phyloP scores from a whole-genome alignment of 257 asterid genomes.

The Ehretia macrophylla region DNA sequence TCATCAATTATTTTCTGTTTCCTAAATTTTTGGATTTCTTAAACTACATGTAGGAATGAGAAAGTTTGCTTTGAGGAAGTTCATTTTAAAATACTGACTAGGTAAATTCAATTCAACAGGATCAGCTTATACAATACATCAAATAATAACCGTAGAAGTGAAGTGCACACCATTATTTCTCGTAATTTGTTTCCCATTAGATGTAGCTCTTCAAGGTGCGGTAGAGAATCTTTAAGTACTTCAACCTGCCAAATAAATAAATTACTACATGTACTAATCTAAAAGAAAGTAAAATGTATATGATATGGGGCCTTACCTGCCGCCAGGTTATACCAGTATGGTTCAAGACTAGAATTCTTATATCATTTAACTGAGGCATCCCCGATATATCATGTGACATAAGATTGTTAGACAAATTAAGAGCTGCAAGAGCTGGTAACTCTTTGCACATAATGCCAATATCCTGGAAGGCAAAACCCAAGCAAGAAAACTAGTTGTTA shows the following conservation, averaged over 20 bases:
- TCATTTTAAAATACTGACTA: too few relatives aligned
- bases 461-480: slow-evolving; percentile 45
- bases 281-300: slow-evolving; percentile 1
- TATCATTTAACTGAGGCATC: slow-evolving; percentile 48
- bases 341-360: slow-evolving; percentile 73
- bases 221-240: slow-evolving; percentile 64
- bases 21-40: too few relatives aligned
- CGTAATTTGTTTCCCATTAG: slow-evolving; percentile 69
- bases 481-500: slow-evolving; percentile 3
- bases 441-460: slow-evolving; percentile 60
- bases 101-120: not conserved
- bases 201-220: slow-evolving; percentile 79
- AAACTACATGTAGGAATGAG: too few relatives aligned
- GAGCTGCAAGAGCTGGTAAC: slow-evolving; percentile 62
- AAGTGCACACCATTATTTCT: slow-evolving; percentile 57
- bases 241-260: slow-evolving; percentile 55
- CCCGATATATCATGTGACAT: slow-evolving; percentile 47
- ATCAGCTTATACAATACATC: slow-evolving; percentile 3
- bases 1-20: too few relatives aligned
- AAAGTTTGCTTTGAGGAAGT: not conserved
- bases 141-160: slow-evolving; percentile 3
- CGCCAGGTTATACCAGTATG: slow-evolving; percentile 72
- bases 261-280: slow-evolving; percentile 10
- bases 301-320: slow-evolving; percentile 46
- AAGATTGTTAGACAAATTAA: slow-evolving; percentile 66